Conservation (phyloP, 2,329 filamentous ascomycete species). For the Paraconiothyrium brasiliense region DNA sequence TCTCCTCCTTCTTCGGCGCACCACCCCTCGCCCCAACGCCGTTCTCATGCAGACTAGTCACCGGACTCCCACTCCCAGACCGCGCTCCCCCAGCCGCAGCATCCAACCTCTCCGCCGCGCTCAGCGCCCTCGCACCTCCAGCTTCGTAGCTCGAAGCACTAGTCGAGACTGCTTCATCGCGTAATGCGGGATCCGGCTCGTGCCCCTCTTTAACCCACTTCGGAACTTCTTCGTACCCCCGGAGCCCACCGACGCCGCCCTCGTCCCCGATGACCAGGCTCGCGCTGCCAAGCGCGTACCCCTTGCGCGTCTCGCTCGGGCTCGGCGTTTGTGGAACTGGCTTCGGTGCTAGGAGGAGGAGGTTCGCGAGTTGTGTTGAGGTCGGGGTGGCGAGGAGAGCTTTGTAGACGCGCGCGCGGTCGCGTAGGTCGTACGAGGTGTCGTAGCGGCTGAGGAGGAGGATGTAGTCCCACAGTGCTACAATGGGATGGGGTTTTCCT, state of each 20-base stretch:
- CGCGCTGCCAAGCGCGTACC: conserved; percentile 81
- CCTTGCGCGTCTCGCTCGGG: conserved; percentile 83
- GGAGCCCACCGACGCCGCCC: conserved; percentile 71
- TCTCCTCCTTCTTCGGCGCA: conserved; percentile 62
- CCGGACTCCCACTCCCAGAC: conserved; percentile 38
- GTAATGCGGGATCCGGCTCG: conserved; percentile 79
- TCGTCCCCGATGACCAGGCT: conserved; percentile 85
- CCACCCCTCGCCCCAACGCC: conserved; percentile 48
- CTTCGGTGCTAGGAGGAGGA: conserved; percentile 93
- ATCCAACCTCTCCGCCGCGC: conserved; percentile 72
- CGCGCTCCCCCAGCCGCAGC: conserved; percentile 59
- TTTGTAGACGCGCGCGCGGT: conserved; percentile 88
- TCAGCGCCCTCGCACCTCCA: conserved; percentile 50
- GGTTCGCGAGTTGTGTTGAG: conserved; percentile 81
- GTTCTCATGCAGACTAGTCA: conserved; percentile 57
- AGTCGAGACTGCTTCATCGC: conserved; percentile 61
- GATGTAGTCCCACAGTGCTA: conserved; percentile 83
- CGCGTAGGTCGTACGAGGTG: conserved; percentile 91
- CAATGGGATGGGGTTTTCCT: conserved; percentile 72
- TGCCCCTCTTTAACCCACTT: conserved; percentile 83
- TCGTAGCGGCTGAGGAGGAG: conserved; percentile 90
- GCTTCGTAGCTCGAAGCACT: conserved; percentile 43
- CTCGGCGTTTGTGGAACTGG: conserved; percentile 90
- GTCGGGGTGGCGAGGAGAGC: conserved; percentile 79
- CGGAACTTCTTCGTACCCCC: conserved; percentile 83